Evolutionary conservation across 1,284 basidiomycete genomes (phyloP).

Genomic region (Marasmius oreades): DNA sequence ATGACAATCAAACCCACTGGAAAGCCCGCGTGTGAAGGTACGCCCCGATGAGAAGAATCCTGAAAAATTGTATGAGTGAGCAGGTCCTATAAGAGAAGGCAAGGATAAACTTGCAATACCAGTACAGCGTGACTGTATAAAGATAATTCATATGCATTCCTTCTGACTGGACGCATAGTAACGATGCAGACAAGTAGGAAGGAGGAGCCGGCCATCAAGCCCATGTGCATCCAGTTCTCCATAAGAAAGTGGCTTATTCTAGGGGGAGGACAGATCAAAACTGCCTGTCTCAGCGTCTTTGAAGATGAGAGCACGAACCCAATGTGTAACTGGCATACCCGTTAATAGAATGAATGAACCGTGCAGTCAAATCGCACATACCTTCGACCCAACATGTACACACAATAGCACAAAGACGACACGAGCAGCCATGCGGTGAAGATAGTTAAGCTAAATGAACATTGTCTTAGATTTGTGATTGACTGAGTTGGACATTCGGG

Average conservation of each 20-base stretch:
- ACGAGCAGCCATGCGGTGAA: slow-evolving; percentile 53
- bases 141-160: slow-evolving; percentile 45
- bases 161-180: slow-evolving; percentile 42
- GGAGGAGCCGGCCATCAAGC: slow-evolving; percentile 34
- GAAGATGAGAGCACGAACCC: background rate
- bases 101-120: slow-evolving; percentile 32
- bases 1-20: slow-evolving; percentile 8
- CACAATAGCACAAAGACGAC: slow-evolving; percentile 45
- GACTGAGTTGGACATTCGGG: background rate
- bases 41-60: slow-evolving; percentile 36
- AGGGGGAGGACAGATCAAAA: background rate
- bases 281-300: background rate
- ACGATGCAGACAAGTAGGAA: slow-evolving; percentile 36
- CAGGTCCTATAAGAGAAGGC: background rate
- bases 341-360: background rate
- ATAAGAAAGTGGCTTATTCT: slow-evolving; percentile 14
- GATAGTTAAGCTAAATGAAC: slow-evolving; percentile 38
- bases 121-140: slow-evolving; percentile 37
- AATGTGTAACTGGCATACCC: background rate
- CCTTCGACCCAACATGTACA: slow-evolving; percentile 44
- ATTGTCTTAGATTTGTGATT: no score
- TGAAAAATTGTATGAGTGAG: slow-evolving; percentile 19
- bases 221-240: slow-evolving; percentile 35
- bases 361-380: slow-evolving; percentile 24
- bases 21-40: slow-evolving; percentile 38